Percentiles rank a stretch among this genome's conserved stretches.
These are phyloP conservation scores for Cardamine resedifolia DNA, from an alignment of 345 rosid species.

Conservation along the genomic window DNA sequence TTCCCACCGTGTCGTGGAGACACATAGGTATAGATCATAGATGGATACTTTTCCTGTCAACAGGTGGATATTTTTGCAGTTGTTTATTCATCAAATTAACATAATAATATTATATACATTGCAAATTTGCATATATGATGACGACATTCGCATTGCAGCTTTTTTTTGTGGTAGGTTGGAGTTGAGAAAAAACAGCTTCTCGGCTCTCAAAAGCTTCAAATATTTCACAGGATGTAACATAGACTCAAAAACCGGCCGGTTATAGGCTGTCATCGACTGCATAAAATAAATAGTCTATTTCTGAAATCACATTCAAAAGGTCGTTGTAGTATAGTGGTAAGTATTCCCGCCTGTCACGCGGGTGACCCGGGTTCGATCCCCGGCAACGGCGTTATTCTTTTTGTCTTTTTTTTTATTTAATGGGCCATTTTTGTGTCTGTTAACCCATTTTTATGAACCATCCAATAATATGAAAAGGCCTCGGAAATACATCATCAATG, in stretches of 20 bases:
- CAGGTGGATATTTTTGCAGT: background rate
- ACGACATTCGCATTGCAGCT: background rate
- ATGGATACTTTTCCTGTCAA: background rate
- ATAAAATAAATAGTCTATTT: no score
- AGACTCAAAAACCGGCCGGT: no score
- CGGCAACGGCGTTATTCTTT: slow-evolving; percentile 66
- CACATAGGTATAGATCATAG: background rate
- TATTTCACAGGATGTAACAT: no score
- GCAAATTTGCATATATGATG: background rate
- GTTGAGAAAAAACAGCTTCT: no score
- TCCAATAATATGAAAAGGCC: background rate
- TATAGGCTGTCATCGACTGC: no score
- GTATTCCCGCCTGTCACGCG: slow-evolving; percentile 94
- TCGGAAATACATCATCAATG: background rate
- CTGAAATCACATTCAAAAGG: background rate
- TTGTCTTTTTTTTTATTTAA: background rate
- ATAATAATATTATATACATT: background rate
- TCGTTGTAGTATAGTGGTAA: slow-evolving; percentile 93
- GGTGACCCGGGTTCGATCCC: slow-evolving; percentile 91
- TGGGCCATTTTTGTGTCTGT: background rate
- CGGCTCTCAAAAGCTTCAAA: no score
- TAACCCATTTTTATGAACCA: background rate
- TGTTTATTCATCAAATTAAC: background rate
- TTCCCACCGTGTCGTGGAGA: background rate
- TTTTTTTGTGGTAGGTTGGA: background rate